Evolutionary conservation across 495 filamentous ascomycete species (phyloP).

Genomic region (Penicilliopsis zonata): DNA sequence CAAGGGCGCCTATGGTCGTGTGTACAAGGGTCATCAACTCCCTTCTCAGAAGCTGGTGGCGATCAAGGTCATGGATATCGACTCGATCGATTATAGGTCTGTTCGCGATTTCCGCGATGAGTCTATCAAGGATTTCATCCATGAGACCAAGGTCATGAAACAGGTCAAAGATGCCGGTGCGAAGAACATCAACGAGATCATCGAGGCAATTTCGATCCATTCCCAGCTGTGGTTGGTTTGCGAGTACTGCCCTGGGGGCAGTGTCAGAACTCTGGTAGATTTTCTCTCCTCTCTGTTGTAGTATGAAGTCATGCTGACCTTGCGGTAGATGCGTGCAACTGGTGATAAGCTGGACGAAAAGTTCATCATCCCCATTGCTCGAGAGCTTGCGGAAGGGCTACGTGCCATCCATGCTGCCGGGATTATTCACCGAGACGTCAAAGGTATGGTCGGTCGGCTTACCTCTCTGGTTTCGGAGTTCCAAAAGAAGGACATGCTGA

Average conservation of each 20-base stretch:
- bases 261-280: slow-evolving; percentile 71
- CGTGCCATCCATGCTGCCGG: slow-evolving; percentile 81
- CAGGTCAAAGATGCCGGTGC: slow-evolving; percentile 74
- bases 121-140: slow-evolving; percentile 73
- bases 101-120: slow-evolving; percentile 62
- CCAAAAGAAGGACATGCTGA: slow-evolving; percentile 3
- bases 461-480: neutral
- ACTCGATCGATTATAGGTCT: slow-evolving; percentile 61
- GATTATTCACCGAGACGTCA: slow-evolving; percentile 94
- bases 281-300: no score
- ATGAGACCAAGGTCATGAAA: slow-evolving; percentile 79
- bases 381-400: slow-evolving; percentile 76
- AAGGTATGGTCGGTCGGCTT: slow-evolving; percentile 49
- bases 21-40: slow-evolving; percentile 66
- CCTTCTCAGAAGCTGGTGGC: slow-evolving; percentile 60
- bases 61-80: slow-evolving; percentile 93
- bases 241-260: slow-evolving; percentile 91
- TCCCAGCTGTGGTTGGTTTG: slow-evolving; percentile 90
- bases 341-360: slow-evolving; percentile 67
- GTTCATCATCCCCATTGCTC: slow-evolving; percentile 79
- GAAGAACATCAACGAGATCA: slow-evolving; percentile 80
- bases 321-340: slow-evolving; percentile 45
- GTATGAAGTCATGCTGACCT: no score
- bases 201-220: slow-evolving; percentile 77
- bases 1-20: slow-evolving; percentile 89